Evolutionary conservation across 768 basidiomycete genomes (phyloP).

Genomic region (Neoboletus magnificus): DNA sequence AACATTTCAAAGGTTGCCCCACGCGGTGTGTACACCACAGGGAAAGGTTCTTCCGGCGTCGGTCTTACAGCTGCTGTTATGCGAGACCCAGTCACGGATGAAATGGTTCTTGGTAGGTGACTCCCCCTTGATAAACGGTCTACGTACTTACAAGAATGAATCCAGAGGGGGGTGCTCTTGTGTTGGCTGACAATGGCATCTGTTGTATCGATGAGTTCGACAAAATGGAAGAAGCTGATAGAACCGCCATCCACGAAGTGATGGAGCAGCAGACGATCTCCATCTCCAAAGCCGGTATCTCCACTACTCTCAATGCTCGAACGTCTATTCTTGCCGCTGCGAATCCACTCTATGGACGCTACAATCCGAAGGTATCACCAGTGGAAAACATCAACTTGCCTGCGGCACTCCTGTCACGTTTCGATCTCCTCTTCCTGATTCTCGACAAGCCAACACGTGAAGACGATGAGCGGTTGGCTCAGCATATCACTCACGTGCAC

Average conservation of each 20-base stretch:
- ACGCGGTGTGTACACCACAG: constrained; percentile 96
- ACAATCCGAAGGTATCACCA: constrained; percentile 96
- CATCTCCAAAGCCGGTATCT: constrained; percentile 98
- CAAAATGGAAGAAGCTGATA: constrained; percentile 98
- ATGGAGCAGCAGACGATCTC: constrained; percentile 99
- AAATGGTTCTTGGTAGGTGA: constrained; percentile 92
- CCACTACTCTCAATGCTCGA: constrained; percentile 95
- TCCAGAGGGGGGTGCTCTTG: constrained; percentile 97
- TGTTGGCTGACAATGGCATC: constrained; percentile 98
- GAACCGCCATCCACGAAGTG: constrained; percentile 98
- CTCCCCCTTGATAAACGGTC: not conserved
- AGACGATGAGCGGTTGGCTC: constrained; percentile 92
- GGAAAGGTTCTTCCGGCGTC: constrained; percentile 97
- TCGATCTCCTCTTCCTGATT: constrained; percentile 94
- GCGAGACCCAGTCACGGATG: constrained; percentile 98
- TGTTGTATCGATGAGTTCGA: constrained; percentile 99
- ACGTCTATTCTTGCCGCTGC: constrained; percentile 98
- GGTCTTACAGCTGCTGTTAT: constrained; percentile 99
- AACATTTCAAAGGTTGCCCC: constrained; percentile 99
- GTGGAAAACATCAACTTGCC: constrained; percentile 99
- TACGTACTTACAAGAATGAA: constrained; percentile 8
- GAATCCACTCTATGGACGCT: constrained; percentile 96
- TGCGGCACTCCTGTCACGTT: constrained; percentile 92
- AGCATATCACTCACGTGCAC: constrained; percentile 97
- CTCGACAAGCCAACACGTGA: constrained; percentile 94